Evolutionary conservation across 768 basidiomycete species (phyloP).

Genomic region (Macrolepiota dolichaula): DNA sequence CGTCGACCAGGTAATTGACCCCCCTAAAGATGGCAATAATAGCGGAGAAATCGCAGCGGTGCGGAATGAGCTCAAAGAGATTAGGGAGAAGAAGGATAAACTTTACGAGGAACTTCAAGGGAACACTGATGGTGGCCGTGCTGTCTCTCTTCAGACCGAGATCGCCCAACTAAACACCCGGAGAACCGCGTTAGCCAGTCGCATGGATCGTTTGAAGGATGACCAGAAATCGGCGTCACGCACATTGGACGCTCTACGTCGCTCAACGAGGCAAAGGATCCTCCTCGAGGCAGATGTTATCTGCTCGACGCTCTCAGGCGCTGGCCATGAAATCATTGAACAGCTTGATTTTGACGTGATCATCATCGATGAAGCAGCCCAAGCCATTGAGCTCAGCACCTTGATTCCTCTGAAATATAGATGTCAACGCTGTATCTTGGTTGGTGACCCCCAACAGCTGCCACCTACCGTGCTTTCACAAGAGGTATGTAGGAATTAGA

Average conservation of each 20-base stretch:
- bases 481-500: conserved; percentile 27
- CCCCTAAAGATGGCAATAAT: conserved; percentile 28
- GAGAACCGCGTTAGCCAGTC: conserved; percentile 59
- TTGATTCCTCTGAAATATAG: conserved; percentile 92
- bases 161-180: conserved; percentile 60
- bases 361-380: conserved; percentile 97
- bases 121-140: conserved; percentile 56
- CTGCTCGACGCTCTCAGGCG: conserved; percentile 89
- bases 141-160: conserved; percentile 63
- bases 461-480: conserved; percentile 76
- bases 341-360: conserved; percentile 90
- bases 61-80: conserved; percentile 63
- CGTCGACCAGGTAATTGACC: conserved; percentile 73
- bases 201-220: conserved; percentile 77
- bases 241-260: conserved; percentile 76
- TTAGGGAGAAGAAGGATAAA: conserved; percentile 55
- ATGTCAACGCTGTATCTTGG: conserved; percentile 83
- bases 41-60: conserved; percentile 47
- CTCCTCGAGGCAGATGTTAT: conserved; percentile 89
- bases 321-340: conserved; percentile 85
- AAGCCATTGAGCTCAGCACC: conserved; percentile 92
- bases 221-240: conserved; percentile 77
- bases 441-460: conserved; percentile 95
- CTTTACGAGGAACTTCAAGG: conserved; percentile 58
- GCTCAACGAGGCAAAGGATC: conserved; percentile 72